Evolutionary conservation across 2,329 filamentous ascomycete species (phyloP).

Genomic region (Aspergillus cejpii): DNA sequence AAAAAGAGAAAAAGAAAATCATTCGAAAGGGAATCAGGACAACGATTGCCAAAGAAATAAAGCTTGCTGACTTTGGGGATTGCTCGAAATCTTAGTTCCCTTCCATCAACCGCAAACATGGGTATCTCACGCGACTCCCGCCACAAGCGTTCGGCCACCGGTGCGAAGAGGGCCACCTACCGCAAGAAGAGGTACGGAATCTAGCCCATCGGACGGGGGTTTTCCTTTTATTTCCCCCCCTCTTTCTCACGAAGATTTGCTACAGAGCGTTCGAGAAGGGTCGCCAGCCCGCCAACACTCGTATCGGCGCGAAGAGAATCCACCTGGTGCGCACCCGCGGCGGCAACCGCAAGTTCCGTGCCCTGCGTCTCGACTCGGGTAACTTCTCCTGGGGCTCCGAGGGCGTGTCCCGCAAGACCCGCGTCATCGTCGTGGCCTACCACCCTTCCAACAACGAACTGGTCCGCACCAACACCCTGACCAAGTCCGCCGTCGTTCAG

Average conservation of each 20-base stretch:
- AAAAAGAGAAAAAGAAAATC: no score
- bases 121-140: conserved; percentile 99
- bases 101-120: conserved; percentile 74
- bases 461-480: conserved; percentile 99
- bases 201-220: no score
- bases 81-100: conserved; percentile 30
- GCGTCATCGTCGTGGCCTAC: conserved; percentile 96
- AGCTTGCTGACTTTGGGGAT: not conserved
- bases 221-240: no score
- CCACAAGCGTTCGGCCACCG: conserved; percentile 99
- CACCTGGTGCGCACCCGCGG: conserved; percentile 95
- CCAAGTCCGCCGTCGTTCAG: conserved; percentile 97
- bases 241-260: not conserved
- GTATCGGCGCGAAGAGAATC: conserved; percentile 95
- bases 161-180: conserved; percentile 94
- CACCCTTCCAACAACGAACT: conserved; percentile 99
- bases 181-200: conserved; percentile 55
- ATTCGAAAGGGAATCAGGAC: no score
- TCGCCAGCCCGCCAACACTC: conserved; percentile 98
- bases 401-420: conserved; percentile 96
- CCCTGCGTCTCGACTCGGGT: conserved; percentile 93
- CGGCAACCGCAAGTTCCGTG: conserved; percentile 99
- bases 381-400: conserved; percentile 99
- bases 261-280: conserved; percentile 99
- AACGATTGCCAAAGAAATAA: no score